Percentiles rank a stretch among this genome's conserved stretches.
These are phyloP conservation scores for Lichtheimia corymbifera DNA, from an alignment of 371 early-diverging fungal species.

Conservation along the genomic window DNA sequence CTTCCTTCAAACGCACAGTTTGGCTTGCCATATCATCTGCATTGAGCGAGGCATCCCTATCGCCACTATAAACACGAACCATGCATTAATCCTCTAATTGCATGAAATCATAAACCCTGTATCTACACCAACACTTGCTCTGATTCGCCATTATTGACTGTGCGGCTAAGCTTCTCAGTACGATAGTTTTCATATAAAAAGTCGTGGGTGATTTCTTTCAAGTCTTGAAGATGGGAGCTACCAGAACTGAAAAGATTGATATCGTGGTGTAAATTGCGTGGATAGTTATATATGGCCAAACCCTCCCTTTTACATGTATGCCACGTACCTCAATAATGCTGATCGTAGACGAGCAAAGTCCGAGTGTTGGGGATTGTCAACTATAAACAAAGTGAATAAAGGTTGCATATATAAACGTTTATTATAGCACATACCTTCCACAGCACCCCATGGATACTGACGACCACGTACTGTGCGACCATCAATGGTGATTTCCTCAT, in stretches of 20 bases:
- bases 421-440: conserved; percentile 62
- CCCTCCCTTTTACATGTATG: background rate
- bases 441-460: conserved; percentile 99
- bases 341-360: conserved; percentile 97
- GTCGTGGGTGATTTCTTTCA: conserved; percentile 86
- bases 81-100: background rate
- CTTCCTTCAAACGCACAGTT: conserved; percentile 59
- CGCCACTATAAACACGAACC: background rate
- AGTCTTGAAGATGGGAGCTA: conserved; percentile 91
- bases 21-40: conserved; percentile 57
- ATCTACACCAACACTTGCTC: conserved; percentile 23
- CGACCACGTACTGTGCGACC: conserved; percentile 87
- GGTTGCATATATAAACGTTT: background rate
- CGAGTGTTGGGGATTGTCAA: conserved; percentile 88
- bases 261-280: background rate
- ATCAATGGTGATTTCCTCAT: conserved; percentile 85
- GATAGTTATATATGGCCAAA: background rate
- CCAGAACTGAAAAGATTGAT: conserved; percentile 9
- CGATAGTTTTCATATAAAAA: conserved; percentile 91
- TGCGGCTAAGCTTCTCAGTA: conserved; percentile 86
- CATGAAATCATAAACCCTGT: too few species aligned
- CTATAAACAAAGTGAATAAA: conserved; percentile 23
- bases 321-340: conserved; percentile 73
- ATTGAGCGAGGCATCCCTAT: conserved; percentile 42
- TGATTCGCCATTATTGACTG: conserved; percentile 52